Base-by-base conservation (phyloP, 768 basidiomycete genomes). In the Panaeolus cyanescens region DNA sequence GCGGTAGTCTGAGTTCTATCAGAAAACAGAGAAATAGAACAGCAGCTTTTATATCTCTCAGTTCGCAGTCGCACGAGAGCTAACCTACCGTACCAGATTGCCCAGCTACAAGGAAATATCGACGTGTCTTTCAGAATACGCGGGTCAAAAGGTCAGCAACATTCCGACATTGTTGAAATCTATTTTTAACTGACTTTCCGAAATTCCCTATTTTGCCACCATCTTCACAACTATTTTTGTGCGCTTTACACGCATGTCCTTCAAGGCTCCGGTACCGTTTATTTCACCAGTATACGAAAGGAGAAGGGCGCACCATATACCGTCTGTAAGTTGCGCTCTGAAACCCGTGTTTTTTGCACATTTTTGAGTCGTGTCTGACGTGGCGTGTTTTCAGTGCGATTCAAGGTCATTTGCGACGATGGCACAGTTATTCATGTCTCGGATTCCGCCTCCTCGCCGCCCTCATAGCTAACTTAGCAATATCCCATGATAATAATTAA, bases 241-340 rank as follows among this genome's bases (percentile, higher is more conserved):
- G 22, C 36, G 40, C 32, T 25, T 5, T 10, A 22, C 30, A 50
- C 55, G 30, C 5, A 55, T n/a, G 19, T 25, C 13, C 45, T 13
- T 28, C 60, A 92, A n/a, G 91, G 84, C 20, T 79, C 85, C 19
- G 92, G 92, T 5, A 93, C 90, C 17, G 71, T 93, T 2, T 93
- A 93, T 69, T 93, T 93, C 71, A 93, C 91, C 2, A 92, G 90
- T 70, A 88, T 93, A 59, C 82, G 92, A 40, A 88, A 85, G 75
- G 85, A 81, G 15, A 93, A 92, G 68, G 91, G 90, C 8, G 75
- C 82, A 37, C 83, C 83, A 1, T 93, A 90, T 70, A 85, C 82
- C 32, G 86, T 88, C 3, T 68, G 90, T 93, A 71, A 63, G 88
- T 82, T 5, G 22, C 15, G 12, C n/a, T 39, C 34, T 34, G n/a